Evolutionary conservation across 352 stramenopile species (phyloP).

Genomic region (Phytophthora boehmeriae): DNA sequence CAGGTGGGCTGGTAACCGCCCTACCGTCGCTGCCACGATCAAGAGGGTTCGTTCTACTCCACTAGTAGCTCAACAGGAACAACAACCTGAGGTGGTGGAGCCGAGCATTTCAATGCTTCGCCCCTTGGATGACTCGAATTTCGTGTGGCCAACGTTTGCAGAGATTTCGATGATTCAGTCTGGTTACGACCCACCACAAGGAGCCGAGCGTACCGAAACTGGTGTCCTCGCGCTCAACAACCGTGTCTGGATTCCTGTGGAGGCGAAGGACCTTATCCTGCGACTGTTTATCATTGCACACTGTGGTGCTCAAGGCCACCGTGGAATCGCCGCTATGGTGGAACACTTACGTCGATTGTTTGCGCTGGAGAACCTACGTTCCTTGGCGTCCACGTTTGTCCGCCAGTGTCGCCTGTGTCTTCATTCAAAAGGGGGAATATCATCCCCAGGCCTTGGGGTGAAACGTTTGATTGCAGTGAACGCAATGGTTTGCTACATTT

Average conservation of each 20-base stretch:
- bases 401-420: constrained; percentile 7
- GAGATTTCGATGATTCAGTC: neutral
- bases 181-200: neutral
- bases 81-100: no score
- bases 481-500: no score
- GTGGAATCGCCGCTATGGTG: constrained; percentile 9
- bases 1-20: constrained; percentile 11
- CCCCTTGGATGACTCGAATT: constrained; percentile 7
- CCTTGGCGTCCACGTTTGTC: neutral
- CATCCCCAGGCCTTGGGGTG: constrained; percentile 7
- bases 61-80: neutral
- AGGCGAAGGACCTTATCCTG: neutral
- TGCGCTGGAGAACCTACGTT: constrained; percentile 1
- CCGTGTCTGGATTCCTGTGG: neutral
- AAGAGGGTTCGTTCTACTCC: neutral
- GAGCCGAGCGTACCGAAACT: neutral
- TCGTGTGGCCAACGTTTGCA: no score
- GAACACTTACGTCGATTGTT: constrained; percentile 9
- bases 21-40: neutral
- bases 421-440: constrained; percentile 4
- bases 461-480: no score
- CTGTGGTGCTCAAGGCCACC: constrained; percentile 5
- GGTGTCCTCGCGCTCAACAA: neutral
- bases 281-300: constrained; percentile 14
- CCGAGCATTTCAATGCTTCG: no score